Base-by-base conservation (phyloP, 768 basidiomycete species). In the Auricularia sp. region DNA sequence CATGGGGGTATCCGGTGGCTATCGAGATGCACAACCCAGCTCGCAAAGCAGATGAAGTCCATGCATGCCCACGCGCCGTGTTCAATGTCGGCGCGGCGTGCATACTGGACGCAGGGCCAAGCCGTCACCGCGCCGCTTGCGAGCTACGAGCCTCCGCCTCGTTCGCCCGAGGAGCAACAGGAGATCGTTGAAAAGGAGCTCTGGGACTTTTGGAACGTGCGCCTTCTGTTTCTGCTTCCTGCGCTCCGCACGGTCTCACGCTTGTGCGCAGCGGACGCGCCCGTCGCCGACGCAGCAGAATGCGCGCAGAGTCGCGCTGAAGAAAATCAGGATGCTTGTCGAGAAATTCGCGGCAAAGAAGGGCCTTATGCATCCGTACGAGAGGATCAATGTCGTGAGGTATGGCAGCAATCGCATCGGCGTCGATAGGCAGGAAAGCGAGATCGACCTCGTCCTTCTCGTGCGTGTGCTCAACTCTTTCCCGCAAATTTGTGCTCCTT, bases 401-500 rank as follows among this genome's bases (percentile, higher is more conserved):
- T 85, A 84, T 68, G 84, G 84, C 36, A 84, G 84, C 65, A 77
- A 78, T 18, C 72, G 73, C 67, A 83, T 84, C 69, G 81, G 81
- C 36, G 75, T 79, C 36, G 76, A 78, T 47, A 67, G 71, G 36
- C 51, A 63, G 2, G 66, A 61, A 2, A 82, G 83, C 66, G 84
- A 85, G 68, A 69, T 85, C 58, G 84, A 85, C 68, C 66, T 85
- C 59, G 75, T 83, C 8, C 71, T 87, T 47, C 63, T 83, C 2
- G 85, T 85, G 63, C 64, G 80, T 72, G 11, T 18, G 53, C 39
- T 58, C 23, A 21, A 42, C 10, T 23, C 39, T 47, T 62, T 23
- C 61, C 64, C 36, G 39, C 12, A 58, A 54, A 53, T 35, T 14
- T 12, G 8, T 35, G 7, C 11, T 29, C 2, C 29, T 29, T 29